Evolutionary conservation across 2,329 filamentous ascomycete genomes (phyloP), one percentile per base, ranked within the genome.

Genomic region (Talaromyces sp.): DNA sequence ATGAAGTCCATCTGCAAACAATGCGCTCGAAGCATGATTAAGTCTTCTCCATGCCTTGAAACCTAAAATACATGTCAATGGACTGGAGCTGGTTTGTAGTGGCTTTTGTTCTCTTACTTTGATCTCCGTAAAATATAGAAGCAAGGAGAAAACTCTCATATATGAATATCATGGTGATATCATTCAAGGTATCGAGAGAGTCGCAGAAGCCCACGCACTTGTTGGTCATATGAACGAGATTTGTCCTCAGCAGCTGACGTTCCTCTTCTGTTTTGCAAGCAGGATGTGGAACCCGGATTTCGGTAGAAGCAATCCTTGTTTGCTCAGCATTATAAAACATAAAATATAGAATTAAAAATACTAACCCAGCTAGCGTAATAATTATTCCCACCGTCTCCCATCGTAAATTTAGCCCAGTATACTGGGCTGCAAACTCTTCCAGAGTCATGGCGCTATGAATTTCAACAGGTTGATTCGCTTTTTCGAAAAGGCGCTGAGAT

Each of bases 111-210:
- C 19, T 15, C 47, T 10, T 65, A 65, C 63, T 62, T 62, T 65
- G 63, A 22, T 65, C 63, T 4, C 63, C 63, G 27, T 65, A 65
- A 11, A 57, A 65, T 37, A 62, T 31, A 7, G 63, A 65, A 22
- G 63, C 63, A 27, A 65, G 63, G 7, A 65, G 63, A 15, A 65
- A 65, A 13, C 63, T 65, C 13, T 65, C 63, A n/a, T 62, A 65
- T 17, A 65, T 33, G 17, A 65, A 65, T 49, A 65, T 65, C 63
- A 65, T 65, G 3, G 49, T 65, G 7, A 65, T 37, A 45, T 65
- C 63, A 39, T 65, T 65, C 31, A 65, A 19, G 15, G 63, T 65
- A 19, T 65, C 63, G 6, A 65, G 22, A 27, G 63, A 65, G 15
- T 65, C 63, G 7, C 63, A 65, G 25, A 65, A 65, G n/a, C 37